Base-by-base conservation (phyloP, 2,329 filamentous ascomycete genomes). In the Ceratocystis papillata region DNA sequence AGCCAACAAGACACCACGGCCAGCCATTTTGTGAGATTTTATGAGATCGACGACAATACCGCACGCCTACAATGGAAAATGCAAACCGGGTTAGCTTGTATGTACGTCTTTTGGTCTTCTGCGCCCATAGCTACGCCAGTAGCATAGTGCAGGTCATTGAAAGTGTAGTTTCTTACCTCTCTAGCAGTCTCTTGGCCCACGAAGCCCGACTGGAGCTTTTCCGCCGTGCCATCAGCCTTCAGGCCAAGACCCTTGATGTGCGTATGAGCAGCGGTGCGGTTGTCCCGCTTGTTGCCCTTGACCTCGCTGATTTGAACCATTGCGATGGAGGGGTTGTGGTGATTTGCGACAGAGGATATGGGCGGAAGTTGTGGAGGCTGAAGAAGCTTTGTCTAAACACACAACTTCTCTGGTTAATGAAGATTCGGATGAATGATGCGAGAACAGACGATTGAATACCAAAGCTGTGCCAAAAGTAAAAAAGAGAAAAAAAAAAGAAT, bases 41-140 rank as follows among this genome's bases (percentile, higher is more conserved):
- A 99, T 96, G 70, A 99, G 82, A 75, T 97, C 94, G 73, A 97
- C 94, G 50, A 99, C 89, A 53, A 99, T 87, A 75, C 94, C 94
- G 74, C 90, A 95, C 74, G 94, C 94, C 90, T 91, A 70, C n/a
- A 33, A 10, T 61, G 30, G 17, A 30, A 25, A 33, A 44, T 62
- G 1, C 2, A 44, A 48, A 1, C 5, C 17, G n/a, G 15, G 45
- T 66, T 68, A 65, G 63, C 22, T 41, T 12, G 37, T 41, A 41
- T 41, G 37, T 15, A 41, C 37, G 10, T 41, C 37, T 41, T 12
- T 5, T 41, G 37, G 37, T 41, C 12, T 4, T 22, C 15, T 62
- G 10, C 37, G 25, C 37, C 7, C 33, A 7, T 17, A 12, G 41
- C 22, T 22, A 17, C 12, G 30, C 46, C 61, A 30, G 46, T 22